These are phyloP conservation scores for Crithidia expoeki DNA, from an alignment of 208 protist species.

Conservation along the genomic window DNA sequence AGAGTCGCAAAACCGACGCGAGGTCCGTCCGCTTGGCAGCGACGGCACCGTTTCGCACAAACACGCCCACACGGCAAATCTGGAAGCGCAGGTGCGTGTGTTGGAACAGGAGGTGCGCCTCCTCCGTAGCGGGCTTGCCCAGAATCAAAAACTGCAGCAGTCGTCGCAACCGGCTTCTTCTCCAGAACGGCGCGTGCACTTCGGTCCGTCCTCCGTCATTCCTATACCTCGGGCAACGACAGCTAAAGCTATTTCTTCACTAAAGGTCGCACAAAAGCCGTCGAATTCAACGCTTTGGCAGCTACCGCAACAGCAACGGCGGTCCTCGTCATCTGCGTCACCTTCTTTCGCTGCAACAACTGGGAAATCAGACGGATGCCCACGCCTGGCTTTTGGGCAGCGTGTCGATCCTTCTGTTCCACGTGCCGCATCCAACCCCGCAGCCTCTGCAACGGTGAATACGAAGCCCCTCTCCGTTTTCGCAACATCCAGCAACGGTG, in stretches of 20 bases:
- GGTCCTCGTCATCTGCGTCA: not conserved
- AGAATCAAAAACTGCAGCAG: conserved; percentile 21
- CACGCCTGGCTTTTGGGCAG: conserved; percentile 35
- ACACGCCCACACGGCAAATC: conserved; percentile 35
- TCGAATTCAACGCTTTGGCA: not conserved
- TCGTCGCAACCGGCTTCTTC: not conserved
- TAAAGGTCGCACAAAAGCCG: not conserved
- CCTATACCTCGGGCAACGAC: conserved; percentile 6
- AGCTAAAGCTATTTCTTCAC: too few relatives aligned
- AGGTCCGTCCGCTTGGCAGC: conserved; percentile 4
- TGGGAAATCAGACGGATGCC: not conserved
- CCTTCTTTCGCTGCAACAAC: not conserved
- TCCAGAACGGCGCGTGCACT: conserved; percentile 20
- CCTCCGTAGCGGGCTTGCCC: conserved; percentile 34
- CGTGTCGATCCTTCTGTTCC: conserved; percentile 29
- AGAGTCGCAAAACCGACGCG: not conserved
- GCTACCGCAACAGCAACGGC: too few relatives aligned
- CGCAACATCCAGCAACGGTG: not conserved
- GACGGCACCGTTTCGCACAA: not conserved
- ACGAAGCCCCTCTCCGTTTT: not conserved
- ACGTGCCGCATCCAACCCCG: not conserved
- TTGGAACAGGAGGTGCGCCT: conserved; percentile 64
- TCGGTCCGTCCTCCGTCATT: conserved; percentile 22
- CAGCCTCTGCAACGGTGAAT: not conserved
- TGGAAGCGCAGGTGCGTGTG: conserved; percentile 58